Evolutionary conservation across 2,329 filamentous ascomycete genomes (phyloP).

Genomic region (Claviceps digitariae): DNA sequence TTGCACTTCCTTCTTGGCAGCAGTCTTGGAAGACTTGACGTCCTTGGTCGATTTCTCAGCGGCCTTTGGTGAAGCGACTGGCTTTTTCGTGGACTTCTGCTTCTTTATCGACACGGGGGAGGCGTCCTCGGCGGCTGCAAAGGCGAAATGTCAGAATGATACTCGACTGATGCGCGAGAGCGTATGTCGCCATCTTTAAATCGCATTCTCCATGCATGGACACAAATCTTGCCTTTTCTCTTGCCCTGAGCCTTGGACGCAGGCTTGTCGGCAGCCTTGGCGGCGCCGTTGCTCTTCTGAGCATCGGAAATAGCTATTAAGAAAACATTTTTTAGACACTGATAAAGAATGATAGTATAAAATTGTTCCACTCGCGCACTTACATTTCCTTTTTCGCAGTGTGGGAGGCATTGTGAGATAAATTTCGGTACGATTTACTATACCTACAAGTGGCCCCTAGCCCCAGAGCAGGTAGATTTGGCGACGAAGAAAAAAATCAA

Average conservation of each 20-base stretch:
- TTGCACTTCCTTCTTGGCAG: slow-evolving; percentile 14
- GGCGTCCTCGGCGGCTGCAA: slow-evolving; percentile 16
- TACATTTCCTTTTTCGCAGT: slow-evolving; percentile 26
- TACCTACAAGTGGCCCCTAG: neutral
- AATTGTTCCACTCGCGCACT: neutral
- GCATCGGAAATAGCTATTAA: slow-evolving; percentile 14
- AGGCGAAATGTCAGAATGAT: slow-evolving; percentile 8
- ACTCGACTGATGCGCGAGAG: neutral
- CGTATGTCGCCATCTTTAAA: neutral
- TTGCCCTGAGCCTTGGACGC: slow-evolving; percentile 23
- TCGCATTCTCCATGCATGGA: neutral
- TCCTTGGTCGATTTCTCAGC: slow-evolving; percentile 5
- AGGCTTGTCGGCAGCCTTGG: slow-evolving; percentile 19
- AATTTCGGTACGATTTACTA: slow-evolving; percentile 3
- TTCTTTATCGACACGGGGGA: slow-evolving; percentile 24
- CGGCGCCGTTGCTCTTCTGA: slow-evolving; percentile 17
- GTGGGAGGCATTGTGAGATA: slow-evolving; percentile 30
- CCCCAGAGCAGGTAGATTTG: neutral
- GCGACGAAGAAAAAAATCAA: slow-evolving; percentile 18
- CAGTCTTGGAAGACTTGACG: slow-evolving; percentile 19
- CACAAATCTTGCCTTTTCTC: slow-evolving; percentile 17
- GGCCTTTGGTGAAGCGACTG: neutral
- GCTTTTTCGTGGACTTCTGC: slow-evolving; percentile 10
- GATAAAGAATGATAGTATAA: neutral
- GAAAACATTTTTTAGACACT: neutral